A percentile compares a stretch with the other conserved stretches of the same genome.
Conservation (phyloP, 2,329 filamentous ascomycete species). For the Emergomyces orientalis region DNA sequence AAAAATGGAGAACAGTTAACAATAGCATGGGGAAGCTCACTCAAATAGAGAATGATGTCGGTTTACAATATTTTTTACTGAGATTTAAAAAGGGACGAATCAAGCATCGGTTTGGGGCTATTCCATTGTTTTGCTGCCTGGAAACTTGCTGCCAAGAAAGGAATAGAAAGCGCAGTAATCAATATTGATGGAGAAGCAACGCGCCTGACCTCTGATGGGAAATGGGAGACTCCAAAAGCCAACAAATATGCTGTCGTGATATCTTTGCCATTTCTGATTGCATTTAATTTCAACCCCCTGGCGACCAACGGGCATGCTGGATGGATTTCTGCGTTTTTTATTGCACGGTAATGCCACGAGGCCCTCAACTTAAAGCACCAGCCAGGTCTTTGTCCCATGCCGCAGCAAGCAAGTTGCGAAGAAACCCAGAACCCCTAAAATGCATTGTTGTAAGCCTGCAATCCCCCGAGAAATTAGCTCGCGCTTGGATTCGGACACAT, state of each 20-base stretch:
- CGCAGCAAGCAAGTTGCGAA: neutral
- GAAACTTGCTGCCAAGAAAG: no score
- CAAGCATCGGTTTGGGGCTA: neutral
- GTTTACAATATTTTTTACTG: neutral
- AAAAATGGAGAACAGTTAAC: no score
- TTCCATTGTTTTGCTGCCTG: no score
- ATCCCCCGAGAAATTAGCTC: neutral
- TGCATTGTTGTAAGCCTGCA: neutral
- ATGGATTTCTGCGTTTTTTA: neutral
- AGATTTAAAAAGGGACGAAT: neutral
- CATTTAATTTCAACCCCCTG: no score
- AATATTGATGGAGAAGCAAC: no score
- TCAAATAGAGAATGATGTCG: neutral
- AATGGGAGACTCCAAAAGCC: no score
- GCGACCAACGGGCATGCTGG: neutral
- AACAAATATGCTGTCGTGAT: no score
- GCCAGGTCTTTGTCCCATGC: no score
- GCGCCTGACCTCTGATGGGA: no score
- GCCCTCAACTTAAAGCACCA: neutral
- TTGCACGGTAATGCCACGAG: neutral
- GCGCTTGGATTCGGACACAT: neutral
- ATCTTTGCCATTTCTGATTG: no score
- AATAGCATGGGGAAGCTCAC: neutral
- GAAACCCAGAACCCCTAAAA: neutral
- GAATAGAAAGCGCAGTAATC: no score